Conservation (phyloP, 1,284 basidiomycete genomes). For the Ustilago trichophora region DNA sequence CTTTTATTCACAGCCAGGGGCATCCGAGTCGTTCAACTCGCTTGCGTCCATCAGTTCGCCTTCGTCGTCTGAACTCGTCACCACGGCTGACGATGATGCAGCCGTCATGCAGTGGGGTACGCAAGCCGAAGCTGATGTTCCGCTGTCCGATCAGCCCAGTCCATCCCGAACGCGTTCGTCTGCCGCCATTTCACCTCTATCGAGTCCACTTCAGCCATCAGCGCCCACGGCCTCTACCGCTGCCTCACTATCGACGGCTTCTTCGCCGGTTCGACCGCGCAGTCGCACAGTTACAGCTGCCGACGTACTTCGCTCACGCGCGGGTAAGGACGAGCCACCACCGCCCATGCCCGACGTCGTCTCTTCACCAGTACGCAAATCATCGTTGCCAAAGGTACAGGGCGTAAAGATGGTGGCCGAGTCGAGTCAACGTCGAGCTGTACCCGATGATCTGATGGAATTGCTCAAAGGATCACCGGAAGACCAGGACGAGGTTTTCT, state of each 20-base stretch:
- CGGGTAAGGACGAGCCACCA: slow-evolving; percentile 31
- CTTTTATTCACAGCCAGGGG: slow-evolving; percentile 25
- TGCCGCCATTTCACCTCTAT: slow-evolving; percentile 1
- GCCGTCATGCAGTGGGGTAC: slow-evolving; percentile 35
- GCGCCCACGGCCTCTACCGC: slow-evolving; percentile 4
- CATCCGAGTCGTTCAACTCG: slow-evolving; percentile 23
- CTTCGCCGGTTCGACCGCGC: slow-evolving; percentile 19
- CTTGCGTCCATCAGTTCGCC: slow-evolving; percentile 18
- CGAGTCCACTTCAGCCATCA: slow-evolving; percentile 8
- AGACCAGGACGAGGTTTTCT: slow-evolving; percentile 7
- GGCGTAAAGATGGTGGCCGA: slow-evolving; percentile 16
- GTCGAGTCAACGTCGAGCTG: slow-evolving; percentile 25
- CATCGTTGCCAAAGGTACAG: slow-evolving; percentile 9
- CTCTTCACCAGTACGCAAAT: slow-evolving; percentile 7
- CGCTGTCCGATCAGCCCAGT: neutral
- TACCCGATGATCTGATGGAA: slow-evolving; percentile 16
- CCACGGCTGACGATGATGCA: slow-evolving; percentile 17
- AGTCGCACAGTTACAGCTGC: slow-evolving; percentile 38
- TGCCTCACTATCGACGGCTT: neutral
- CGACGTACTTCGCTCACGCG: slow-evolving; percentile 23
- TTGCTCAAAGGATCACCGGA: slow-evolving; percentile 17
- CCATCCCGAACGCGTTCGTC: neutral
- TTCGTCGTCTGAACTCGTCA: slow-evolving; percentile 9
- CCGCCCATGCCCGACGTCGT: slow-evolving; percentile 3
- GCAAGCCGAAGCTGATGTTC: slow-evolving; percentile 22